phyloP scores from a whole-genome alignment of 345 rosid genomes.

The Gynandropsis gynandra region DNA sequence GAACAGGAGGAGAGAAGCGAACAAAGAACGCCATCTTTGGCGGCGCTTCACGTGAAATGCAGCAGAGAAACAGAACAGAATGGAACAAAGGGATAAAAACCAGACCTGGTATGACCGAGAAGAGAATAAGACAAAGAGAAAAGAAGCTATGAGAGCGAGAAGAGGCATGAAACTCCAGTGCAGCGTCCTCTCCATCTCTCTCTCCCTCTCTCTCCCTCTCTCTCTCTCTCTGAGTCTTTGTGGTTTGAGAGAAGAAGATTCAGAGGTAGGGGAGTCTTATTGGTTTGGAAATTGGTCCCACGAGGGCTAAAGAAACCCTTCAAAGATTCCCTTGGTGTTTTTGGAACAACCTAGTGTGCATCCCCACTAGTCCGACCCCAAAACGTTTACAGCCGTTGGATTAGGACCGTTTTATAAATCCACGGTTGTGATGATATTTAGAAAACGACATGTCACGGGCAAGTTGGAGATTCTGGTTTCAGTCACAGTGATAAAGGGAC shows the following conservation, averaged over 20 bases:
- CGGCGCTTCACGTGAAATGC: not conserved
- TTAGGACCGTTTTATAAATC: not conserved
- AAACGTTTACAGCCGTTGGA: conserved; percentile 20
- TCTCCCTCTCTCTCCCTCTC: conserved; percentile 18
- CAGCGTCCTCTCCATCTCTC: conserved; percentile 28
- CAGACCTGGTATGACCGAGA: conserved; percentile 45
- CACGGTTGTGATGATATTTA: conserved; percentile 13
- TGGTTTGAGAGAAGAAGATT: conserved; percentile 10
- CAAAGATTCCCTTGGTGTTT: conserved; percentile 18
- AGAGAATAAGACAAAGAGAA: conserved; percentile 32
- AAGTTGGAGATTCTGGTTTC: conserved; percentile 24
- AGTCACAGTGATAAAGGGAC: too few relatives aligned
- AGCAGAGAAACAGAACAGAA: conserved; percentile 7
- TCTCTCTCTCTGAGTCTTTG: not conserved
- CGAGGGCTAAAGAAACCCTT: not conserved
- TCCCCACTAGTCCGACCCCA: too few relatives aligned
- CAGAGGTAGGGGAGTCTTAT: conserved; percentile 12
- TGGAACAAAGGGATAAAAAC: not conserved
- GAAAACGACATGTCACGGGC: not conserved
- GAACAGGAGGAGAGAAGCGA: not conserved
- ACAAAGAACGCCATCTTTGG: conserved; percentile 15
- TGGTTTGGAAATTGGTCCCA: conserved; percentile 18
- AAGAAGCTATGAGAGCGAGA: conserved; percentile 41
- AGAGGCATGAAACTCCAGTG: conserved; percentile 54
- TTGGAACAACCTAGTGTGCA: not conserved